Conservation (phyloP, 2,329 filamentous ascomycete species). For the Colletotrichum eleusines region DNA sequence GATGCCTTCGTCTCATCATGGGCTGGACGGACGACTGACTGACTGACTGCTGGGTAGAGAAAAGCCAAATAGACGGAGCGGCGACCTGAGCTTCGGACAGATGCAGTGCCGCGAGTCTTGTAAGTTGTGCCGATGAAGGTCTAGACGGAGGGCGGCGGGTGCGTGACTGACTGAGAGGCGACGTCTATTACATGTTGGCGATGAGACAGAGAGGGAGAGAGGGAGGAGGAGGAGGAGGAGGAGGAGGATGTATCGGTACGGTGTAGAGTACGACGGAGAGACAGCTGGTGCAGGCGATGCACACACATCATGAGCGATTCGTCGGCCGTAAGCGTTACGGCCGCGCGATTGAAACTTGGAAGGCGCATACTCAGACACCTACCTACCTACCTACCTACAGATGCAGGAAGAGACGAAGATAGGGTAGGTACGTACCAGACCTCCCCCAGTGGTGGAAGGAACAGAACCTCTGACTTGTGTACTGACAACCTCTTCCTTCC, state of each 20-base stretch:
- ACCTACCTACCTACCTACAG: too few species aligned
- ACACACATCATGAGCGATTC: constrained; percentile 3
- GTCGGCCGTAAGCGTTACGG: constrained; percentile 23
- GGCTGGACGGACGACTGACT: too few species aligned
- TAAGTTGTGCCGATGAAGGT: neutral
- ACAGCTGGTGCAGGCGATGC: too few species aligned
- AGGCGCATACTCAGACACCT: too few species aligned
- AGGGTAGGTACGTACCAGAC: constrained; percentile 19
- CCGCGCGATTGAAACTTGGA: constrained; percentile 34
- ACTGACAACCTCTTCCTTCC: too few species aligned
- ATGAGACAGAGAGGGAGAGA: neutral
- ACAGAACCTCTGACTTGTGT: too few species aligned
- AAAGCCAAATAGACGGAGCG: neutral
- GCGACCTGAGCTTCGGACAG: neutral
- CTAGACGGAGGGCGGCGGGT: neutral
- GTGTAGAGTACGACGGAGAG: too few species aligned
- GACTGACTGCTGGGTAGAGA: too few species aligned
- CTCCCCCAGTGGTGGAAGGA: too few species aligned
- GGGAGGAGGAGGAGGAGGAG: too few species aligned
- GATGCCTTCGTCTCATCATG: constrained; percentile 29
- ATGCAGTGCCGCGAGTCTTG: neutral
- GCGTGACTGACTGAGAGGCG: neutral
- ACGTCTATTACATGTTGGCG: neutral
- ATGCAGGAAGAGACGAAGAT: too few species aligned
- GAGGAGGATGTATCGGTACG: neutral